Conservation (phyloP, 805 yeast species). For the Candida nonsorbophila region DNA sequence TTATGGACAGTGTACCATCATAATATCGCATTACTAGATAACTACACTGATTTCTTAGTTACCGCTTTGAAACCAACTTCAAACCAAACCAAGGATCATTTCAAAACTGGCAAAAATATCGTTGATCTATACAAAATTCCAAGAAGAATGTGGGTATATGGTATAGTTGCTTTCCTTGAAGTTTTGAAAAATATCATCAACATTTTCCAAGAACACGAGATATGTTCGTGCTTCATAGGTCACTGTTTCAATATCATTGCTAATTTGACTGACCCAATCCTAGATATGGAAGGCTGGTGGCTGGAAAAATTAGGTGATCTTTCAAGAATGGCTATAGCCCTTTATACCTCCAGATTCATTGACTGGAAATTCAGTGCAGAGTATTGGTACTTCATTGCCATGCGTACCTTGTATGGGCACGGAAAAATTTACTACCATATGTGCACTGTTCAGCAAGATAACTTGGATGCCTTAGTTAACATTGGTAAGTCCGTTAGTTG, state of each 20-base stretch:
- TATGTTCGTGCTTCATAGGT: conserved; percentile 68
- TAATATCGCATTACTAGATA: conserved; percentile 59
- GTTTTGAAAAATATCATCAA: conserved; percentile 70
- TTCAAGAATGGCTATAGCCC: conserved; percentile 82
- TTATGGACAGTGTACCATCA: conserved; percentile 69
- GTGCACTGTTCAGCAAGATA: conserved; percentile 79
- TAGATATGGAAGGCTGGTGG: conserved; percentile 72
- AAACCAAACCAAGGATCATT: conserved; percentile 33
- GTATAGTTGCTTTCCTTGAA: conserved; percentile 75
- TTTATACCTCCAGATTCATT: conserved; percentile 71
- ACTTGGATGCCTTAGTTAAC: conserved; percentile 71
- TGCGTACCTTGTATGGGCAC: conserved; percentile 72
- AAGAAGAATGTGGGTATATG: conserved; percentile 80
- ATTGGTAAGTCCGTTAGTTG: conserved; percentile 76
- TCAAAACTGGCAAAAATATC: conserved; percentile 71
- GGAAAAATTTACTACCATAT: conserved; percentile 85
- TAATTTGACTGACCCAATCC: conserved; percentile 47
- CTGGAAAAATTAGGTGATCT: conserved; percentile 81
- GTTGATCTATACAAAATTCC: conserved; percentile 75
- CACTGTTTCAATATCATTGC: conserved; percentile 62
- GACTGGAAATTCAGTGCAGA: conserved; percentile 85
- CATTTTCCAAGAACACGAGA: conserved; percentile 71
- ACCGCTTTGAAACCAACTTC: conserved; percentile 64
- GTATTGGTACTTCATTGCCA: conserved; percentile 74
- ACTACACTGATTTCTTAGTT: conserved; percentile 66